A percentile compares a stretch with the other conserved stretches of the same genome.
Conservation (phyloP, 2,329 filamentous ascomycete genomes). For the Trichoderma polysporum region DNA sequence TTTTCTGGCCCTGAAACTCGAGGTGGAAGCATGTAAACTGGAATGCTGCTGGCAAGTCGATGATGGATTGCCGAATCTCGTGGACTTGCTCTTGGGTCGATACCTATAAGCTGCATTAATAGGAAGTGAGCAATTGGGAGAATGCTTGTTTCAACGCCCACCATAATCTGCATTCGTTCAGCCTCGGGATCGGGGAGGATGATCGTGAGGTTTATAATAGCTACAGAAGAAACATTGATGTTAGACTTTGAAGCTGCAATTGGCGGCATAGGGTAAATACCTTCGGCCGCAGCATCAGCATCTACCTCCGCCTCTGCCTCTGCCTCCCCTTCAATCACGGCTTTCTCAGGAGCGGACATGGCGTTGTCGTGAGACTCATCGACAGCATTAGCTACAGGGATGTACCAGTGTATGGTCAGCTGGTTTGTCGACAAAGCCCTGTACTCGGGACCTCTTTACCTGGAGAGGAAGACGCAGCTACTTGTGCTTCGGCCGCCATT, state of each 20-base stretch:
- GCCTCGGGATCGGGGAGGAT: conserved; percentile 74
- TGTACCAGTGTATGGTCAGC: conserved; percentile 13
- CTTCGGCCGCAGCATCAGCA: conserved; percentile 37
- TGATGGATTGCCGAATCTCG: conserved; percentile 93
- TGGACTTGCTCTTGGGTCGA: conserved; percentile 94
- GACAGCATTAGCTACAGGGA: conserved; percentile 25
- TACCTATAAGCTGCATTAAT: conserved; percentile 53
- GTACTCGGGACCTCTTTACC: conserved; percentile 22
- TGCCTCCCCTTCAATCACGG: conserved; percentile 27
- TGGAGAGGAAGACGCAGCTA: conserved; percentile 28
- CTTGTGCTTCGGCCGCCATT: conserved; percentile 36
- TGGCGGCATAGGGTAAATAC: conserved; percentile 27
- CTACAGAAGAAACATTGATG: conserved; percentile 31
- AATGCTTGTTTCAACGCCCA: conserved; percentile 42
- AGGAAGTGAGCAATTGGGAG: not conserved
- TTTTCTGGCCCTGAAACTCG: conserved; percentile 80
- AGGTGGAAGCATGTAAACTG: conserved; percentile 99
- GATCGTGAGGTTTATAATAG: conserved; percentile 66
- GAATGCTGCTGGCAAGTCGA: conserved; percentile 88
- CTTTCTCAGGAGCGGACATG: conserved; percentile 26
- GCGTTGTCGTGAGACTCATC: conserved; percentile 30
- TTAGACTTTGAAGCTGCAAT: not conserved
- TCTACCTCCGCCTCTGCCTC: conserved; percentile 33
- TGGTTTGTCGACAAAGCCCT: not conserved
- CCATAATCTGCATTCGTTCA: conserved; percentile 80